Base-by-base conservation (phyloP, 495 filamentous ascomycete genomes). In the Penicillium lagena region DNA sequence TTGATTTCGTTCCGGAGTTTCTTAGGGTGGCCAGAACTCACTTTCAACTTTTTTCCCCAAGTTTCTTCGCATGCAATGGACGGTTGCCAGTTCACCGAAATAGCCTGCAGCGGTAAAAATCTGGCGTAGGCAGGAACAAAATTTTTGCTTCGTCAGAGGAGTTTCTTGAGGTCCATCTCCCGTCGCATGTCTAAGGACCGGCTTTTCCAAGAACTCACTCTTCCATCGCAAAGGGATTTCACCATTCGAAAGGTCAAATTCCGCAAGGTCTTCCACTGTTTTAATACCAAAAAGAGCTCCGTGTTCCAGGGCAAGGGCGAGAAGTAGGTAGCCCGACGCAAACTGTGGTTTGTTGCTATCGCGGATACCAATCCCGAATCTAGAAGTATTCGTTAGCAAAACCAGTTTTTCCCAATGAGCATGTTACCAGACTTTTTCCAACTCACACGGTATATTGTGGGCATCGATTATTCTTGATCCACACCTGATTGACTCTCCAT, bases 321-420 rank as follows among this genome's bases (percentile, higher is more conserved):
- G 35, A 7, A 51, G 54, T 32, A 53, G 12, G 35, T 53, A 50
- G 9, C 50, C 41, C 33, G 47, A 22, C 5, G 42, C 54, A 29
- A 57, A 57, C 35, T 57, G 39, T 22, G 42, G 54, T 37, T 17
- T 50, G 31, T 47, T 57, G 1, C 37, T 47, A 29, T 57, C 44
- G 31, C 47, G 47, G 8, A 57, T 57, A 2, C 54, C 50, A 17
- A 57, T 53, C 35, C 54, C 45, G 37, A 57, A 54, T 10, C 54
- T 57, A 17, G 9, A 11, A 42, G 9, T 6, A 27, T 7, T 5
- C 1, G 29, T 48, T n/a, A 48, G 43, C 34, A 37, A 32, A 37
- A 39, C 9, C 45, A 34, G 27, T 22, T 12, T 46, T 12, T 44
- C 22, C 9, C 30, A 46, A 29, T 4, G 7, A 11, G 3, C 8